These are phyloP conservation scores for Ophiostoma sp. DNA, from an alignment of 2,329 filamentous ascomycete species.

Conservation along the genomic window DNA sequence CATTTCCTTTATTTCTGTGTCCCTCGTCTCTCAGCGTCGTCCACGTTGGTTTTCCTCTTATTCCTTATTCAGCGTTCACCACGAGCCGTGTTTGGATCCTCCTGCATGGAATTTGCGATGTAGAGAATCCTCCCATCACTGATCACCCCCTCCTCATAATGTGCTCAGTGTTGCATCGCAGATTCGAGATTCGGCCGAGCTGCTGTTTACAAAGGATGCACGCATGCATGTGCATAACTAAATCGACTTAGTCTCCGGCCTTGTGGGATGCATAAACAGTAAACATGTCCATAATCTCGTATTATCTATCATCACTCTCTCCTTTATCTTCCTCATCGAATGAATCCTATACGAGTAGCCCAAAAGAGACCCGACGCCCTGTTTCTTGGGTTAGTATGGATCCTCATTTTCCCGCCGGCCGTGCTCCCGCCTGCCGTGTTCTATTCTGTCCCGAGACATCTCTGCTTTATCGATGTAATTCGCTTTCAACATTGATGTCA, in stretches of 20 bases:
- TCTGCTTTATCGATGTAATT: too few relatives aligned
- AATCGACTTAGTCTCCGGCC: not conserved
- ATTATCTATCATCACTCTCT: not conserved
- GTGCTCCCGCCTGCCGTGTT: not conserved
- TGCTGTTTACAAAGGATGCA: not conserved
- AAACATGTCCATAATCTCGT: not conserved
- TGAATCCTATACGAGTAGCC: not conserved
- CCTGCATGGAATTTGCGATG: not conserved
- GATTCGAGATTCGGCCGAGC: not conserved
- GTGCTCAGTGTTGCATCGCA: not conserved
- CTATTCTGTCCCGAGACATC: not conserved
- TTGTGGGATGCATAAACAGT: not conserved
- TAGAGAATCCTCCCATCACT: not conserved
- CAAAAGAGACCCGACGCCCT: conserved; percentile 1
- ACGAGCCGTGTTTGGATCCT: not conserved
- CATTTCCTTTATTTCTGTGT: not conserved
- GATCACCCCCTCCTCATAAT: not conserved
- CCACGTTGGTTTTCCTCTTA: not conserved
- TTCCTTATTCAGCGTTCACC: not conserved
- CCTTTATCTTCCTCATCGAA: too few relatives aligned
- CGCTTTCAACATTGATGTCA: not conserved
- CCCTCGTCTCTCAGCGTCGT: not conserved
- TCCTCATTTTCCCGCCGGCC: not conserved
- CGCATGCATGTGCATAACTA: not conserved
- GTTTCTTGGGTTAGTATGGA: conserved; percentile 7